Evolutionary conservation across 2,329 filamentous ascomycete species (phyloP).

Genomic region (Pseudopyrenochaeta lycopersici): DNA sequence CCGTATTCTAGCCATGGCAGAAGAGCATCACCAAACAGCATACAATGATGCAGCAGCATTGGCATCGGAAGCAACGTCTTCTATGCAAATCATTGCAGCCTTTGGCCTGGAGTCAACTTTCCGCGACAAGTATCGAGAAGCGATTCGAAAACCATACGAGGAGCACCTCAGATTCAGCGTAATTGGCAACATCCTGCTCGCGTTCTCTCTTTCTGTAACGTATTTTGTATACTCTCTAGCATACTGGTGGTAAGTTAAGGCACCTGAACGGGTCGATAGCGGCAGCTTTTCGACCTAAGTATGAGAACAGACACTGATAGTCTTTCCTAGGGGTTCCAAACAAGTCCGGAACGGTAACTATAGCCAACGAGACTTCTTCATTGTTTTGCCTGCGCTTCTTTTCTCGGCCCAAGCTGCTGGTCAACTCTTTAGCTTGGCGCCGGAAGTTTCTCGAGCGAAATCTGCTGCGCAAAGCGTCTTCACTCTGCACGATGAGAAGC

Average conservation of each 20-base stretch:
- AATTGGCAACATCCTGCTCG: slow-evolving; percentile 53
- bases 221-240: slow-evolving; percentile 60
- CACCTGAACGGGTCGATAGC: neutral
- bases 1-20: slow-evolving; percentile 63
- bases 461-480: slow-evolving; percentile 56
- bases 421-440: slow-evolving; percentile 57
- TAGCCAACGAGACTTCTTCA: slow-evolving; percentile 55
- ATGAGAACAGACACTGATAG: neutral
- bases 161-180: slow-evolving; percentile 52
- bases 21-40: slow-evolving; percentile 70
- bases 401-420: slow-evolving; percentile 59
- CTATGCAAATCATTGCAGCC: slow-evolving; percentile 67
- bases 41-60: slow-evolving; percentile 71
- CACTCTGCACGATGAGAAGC: slow-evolving; percentile 51
- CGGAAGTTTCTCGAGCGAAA: slow-evolving; percentile 56
- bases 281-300: neutral
- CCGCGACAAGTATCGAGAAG: slow-evolving; percentile 47
- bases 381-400: slow-evolving; percentile 55
- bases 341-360: slow-evolving; percentile 56
- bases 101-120: slow-evolving; percentile 54
- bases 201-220: slow-evolving; percentile 55
- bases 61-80: slow-evolving; percentile 72
- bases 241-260: slow-evolving; percentile 55
- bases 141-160: slow-evolving; percentile 51
- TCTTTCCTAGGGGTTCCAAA: slow-evolving; percentile 44